These are phyloP conservation scores for Starmera stellimalicola DNA, from an alignment of 1,139 yeast genomes.

Conservation along the genomic window DNA sequence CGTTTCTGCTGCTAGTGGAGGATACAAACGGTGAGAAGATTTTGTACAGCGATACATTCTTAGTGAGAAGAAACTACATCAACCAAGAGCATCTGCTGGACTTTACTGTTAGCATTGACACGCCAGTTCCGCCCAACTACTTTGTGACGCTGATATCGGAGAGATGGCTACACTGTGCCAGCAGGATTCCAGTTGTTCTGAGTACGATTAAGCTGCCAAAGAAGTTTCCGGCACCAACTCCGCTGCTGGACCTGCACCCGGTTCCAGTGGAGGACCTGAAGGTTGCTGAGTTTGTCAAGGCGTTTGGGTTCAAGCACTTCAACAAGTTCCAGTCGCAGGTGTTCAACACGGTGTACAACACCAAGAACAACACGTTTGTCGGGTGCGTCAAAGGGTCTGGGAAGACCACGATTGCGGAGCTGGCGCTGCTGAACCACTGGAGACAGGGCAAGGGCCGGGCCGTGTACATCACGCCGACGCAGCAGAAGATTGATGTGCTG, in stretches of 20 bases:
- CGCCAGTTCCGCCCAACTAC: constrained; percentile 64
- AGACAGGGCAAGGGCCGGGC: constrained; percentile 51
- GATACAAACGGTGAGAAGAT: constrained; percentile 77
- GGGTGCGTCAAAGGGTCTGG: constrained; percentile 76
- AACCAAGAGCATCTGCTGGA: constrained; percentile 50
- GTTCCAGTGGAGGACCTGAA: constrained; percentile 40
- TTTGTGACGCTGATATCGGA: constrained; percentile 70
- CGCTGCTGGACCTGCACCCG: constrained; percentile 39
- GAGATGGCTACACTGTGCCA: constrained; percentile 74
- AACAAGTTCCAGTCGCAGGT: constrained; percentile 69
- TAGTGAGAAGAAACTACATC: constrained; percentile 39
- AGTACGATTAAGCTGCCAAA: constrained; percentile 52
- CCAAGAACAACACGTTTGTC: constrained; percentile 51
- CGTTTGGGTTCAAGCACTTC: constrained; percentile 42
- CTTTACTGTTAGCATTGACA: constrained; percentile 47
- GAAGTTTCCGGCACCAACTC: constrained; percentile 56
- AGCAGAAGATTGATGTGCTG: constrained; percentile 41
- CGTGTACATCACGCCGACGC: constrained; percentile 57
- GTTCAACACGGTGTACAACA: constrained; percentile 48
- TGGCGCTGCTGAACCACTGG: constrained; percentile 71
- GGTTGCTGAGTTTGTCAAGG: constrained; percentile 33
- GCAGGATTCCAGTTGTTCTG: constrained; percentile 52
- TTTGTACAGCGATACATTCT: constrained; percentile 47
- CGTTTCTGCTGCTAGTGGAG: constrained; percentile 64
- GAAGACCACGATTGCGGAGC: constrained; percentile 60